These are phyloP conservation scores for Thelephora terrestris DNA, from an alignment of 1,284 basidiomycete species.

Conservation along the genomic window DNA sequence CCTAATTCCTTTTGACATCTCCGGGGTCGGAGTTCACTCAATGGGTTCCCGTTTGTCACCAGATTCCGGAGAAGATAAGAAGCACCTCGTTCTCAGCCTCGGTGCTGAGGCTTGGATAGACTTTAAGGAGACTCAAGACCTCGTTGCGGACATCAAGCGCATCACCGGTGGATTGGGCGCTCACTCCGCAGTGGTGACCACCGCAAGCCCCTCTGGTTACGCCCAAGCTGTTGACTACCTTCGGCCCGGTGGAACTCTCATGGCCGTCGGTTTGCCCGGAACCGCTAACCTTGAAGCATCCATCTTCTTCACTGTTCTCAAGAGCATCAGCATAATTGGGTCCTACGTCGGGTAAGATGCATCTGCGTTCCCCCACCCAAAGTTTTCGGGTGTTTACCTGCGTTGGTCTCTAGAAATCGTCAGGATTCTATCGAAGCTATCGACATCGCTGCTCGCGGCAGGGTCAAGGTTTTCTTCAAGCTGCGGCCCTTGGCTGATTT, in stretches of 20 bases:
- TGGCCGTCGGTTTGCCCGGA: constrained; percentile 69
- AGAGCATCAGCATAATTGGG: constrained; percentile 60
- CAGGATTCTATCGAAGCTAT: constrained; percentile 73
- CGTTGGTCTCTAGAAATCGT: constrained; percentile 32
- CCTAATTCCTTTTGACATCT: neutral
- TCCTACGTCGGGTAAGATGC: constrained; percentile 52
- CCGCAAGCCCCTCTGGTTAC: constrained; percentile 52
- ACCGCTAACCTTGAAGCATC: constrained; percentile 52
- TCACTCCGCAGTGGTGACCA: constrained; percentile 65
- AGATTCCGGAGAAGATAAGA: constrained; percentile 72
- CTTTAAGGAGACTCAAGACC: constrained; percentile 54
- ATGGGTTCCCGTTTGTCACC: neutral
- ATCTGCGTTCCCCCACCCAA: neutral
- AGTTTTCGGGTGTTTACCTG: neutral
- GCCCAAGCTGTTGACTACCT: constrained; percentile 68
- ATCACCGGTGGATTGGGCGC: constrained; percentile 66
- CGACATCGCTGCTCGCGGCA: constrained; percentile 62
- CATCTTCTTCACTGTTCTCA: constrained; percentile 73
- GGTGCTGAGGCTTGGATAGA: constrained; percentile 79
- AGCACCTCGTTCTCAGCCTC: constrained; percentile 52
- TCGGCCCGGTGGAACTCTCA: constrained; percentile 55
- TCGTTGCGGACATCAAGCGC: constrained; percentile 51
- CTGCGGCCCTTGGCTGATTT: constrained; percentile 45
- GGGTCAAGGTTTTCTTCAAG: constrained; percentile 54
- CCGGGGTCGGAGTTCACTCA: neutral